These are phyloP conservation scores for Alternaria sp. DNA, from an alignment of 2,329 filamentous ascomycete species.

Conservation along the genomic window DNA sequence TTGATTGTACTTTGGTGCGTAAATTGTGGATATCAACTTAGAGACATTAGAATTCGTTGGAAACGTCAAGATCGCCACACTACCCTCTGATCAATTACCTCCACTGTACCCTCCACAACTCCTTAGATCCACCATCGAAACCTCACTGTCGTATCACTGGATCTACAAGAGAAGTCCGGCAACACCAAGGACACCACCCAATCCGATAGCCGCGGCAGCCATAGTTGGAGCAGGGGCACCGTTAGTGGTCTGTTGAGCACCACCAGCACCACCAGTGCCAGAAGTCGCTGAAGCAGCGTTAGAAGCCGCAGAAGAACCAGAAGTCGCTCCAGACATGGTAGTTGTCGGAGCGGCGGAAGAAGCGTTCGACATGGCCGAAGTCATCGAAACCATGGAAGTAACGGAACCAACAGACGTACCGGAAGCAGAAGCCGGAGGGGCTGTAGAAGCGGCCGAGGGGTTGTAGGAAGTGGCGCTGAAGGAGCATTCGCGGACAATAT, in stretches of 20 bases:
- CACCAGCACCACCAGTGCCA: background rate
- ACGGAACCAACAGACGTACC: background rate
- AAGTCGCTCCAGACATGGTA: background rate
- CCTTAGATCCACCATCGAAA: background rate
- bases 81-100: background rate
- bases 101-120: too few species aligned
- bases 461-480: background rate
- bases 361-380: background rate
- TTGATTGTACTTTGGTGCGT: background rate
- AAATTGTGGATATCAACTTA: background rate
- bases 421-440: conserved; percentile 1
- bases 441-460: conserved; percentile 1
- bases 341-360: background rate
- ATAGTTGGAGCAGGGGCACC: background rate
- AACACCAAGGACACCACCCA: conserved; percentile 3
- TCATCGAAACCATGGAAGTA: background rate
- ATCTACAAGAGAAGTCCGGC: conserved; percentile 5
- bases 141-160: background rate
- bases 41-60: background rate
- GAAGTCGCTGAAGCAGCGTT: conserved; percentile 4
- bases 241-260: background rate
- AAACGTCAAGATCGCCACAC: background rate
- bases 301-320: background rate
- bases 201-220: conserved; percentile 1
- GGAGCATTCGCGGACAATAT: conserved; percentile 7